These are phyloP conservation scores for Leccinum longicurvipes DNA, from an alignment of 768 basidiomycete genomes.

Conservation along the genomic window DNA sequence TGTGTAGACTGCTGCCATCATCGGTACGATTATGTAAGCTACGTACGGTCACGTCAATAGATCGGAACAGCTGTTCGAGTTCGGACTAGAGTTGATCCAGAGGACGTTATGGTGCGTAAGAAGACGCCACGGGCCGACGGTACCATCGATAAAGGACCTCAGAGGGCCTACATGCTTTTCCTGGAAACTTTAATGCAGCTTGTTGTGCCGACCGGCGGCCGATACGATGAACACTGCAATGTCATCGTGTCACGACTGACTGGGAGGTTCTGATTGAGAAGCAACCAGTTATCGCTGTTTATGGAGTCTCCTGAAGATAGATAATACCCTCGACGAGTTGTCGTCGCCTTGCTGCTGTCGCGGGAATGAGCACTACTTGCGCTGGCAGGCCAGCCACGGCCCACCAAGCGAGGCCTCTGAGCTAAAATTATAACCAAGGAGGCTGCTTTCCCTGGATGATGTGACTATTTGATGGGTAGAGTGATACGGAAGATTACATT, in stretches of 20 bases:
- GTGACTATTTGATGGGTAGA: constrained; percentile 30
- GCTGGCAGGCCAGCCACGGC: constrained; percentile 73
- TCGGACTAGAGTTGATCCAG: constrained; percentile 91
- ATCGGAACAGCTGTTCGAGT: constrained; percentile 42
- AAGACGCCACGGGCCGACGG: constrained; percentile 5
- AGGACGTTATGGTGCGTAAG: constrained; percentile 1
- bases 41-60: too few relatives aligned
- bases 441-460: constrained; percentile 89
- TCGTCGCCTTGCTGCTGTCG: constrained; percentile 85
- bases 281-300: constrained; percentile 90
- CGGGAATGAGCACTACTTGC: constrained; percentile 96
- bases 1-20: too few relatives aligned
- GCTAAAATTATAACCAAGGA: constrained; percentile 43
- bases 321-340: constrained; percentile 63
- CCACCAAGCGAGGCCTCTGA: constrained; percentile 3
- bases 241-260: constrained; percentile 42
- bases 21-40: too few relatives aligned
- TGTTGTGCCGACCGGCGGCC: constrained; percentile 80
- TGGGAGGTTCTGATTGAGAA: constrained; percentile 95
- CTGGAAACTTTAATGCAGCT: constrained; percentile 92
- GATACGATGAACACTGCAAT: neutral
- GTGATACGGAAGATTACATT: neutral
- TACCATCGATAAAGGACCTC: constrained; percentile 90
- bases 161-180: constrained; percentile 85
- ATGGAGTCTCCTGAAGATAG: constrained; percentile 83